Percentiles rank a stretch among this genome's conserved stretches.
These are phyloP conservation scores for Naganishia liquefaciens DNA, from an alignment of 1,284 basidiomycete species.

Conservation along the genomic window DNA sequence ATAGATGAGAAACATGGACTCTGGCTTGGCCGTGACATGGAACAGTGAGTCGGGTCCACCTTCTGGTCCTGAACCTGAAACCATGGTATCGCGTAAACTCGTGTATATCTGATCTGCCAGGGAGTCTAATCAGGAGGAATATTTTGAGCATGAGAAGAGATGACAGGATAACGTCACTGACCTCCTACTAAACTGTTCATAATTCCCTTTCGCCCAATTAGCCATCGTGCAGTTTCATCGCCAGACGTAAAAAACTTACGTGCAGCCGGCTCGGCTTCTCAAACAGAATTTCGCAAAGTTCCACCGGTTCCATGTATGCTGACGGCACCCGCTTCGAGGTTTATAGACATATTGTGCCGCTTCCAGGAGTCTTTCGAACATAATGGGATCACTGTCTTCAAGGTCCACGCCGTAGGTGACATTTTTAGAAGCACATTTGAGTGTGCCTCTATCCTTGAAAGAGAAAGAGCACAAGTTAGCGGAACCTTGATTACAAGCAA, in stretches of 20 bases:
- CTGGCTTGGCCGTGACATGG: background rate
- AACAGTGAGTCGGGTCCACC: conserved; percentile 5
- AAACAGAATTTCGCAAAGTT: conserved; percentile 21
- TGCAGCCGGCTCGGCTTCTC: conserved; percentile 24
- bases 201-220: background rate
- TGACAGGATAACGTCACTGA: background rate
- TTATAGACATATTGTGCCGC: conserved; percentile 23
- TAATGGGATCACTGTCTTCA: conserved; percentile 1
- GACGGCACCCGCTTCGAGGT: conserved; percentile 13
- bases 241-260: conserved; percentile 14
- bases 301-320: conserved; percentile 13
- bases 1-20: conserved; percentile 3
- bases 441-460: conserved; percentile 4
- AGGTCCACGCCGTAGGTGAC: background rate
- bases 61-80: background rate
- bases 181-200: conserved; percentile 5
- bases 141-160: background rate
- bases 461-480: background rate
- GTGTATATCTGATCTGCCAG: conserved; percentile 11
- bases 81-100: background rate
- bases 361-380: conserved; percentile 19
- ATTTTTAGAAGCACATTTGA: conserved; percentile 21
- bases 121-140: conserved; percentile 10
- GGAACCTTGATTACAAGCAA: no score
- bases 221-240: background rate